Percentiles rank a stretch among this genome's conserved stretches.
phyloP scores from a whole-genome alignment of 371 early-diverging fungal species.

The Mortierella sp. region DNA sequence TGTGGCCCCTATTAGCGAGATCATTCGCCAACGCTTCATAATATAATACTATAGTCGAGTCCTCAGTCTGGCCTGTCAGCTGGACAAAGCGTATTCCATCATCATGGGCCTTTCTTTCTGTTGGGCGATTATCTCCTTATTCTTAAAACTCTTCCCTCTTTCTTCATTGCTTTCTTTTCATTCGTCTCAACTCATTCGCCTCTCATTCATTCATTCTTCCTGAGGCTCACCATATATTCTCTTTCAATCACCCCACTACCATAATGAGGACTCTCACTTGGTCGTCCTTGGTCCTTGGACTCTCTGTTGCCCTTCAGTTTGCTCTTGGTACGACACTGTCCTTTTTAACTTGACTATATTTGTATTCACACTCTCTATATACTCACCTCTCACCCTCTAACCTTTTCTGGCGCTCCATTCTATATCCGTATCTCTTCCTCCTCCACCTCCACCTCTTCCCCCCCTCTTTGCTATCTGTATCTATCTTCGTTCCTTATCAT shows the following conservation, averaged over 20 bases:
- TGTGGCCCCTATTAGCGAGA: slow-evolving; percentile 3
- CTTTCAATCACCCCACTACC: background rate
- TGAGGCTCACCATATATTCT: background rate
- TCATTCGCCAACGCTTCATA: slow-evolving; percentile 1
- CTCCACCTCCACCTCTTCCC: too few species aligned
- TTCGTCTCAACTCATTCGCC: background rate
- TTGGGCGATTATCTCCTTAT: background rate
- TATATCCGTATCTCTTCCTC: too few species aligned
- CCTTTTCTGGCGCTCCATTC: too few species aligned
- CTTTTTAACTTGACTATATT: background rate
- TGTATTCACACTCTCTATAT: too few species aligned
- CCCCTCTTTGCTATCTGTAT: too few species aligned
- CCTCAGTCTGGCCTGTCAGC: background rate
- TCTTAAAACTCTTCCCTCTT: background rate
- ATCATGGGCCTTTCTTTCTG: too few species aligned
- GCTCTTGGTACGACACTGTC: slow-evolving; percentile 15
- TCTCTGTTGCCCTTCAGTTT: slow-evolving; percentile 23
- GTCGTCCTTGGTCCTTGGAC: slow-evolving; percentile 31
- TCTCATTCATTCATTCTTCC: background rate
- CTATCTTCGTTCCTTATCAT: background rate
- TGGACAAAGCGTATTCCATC: background rate
- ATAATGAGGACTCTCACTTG: slow-evolving; percentile 22
- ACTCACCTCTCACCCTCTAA: too few species aligned
- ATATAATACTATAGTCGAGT: background rate
- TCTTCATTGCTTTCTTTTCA: background rate